These are phyloP conservation scores for Diaporthe sp. DNA, from an alignment of 2,329 filamentous ascomycete species.

Conservation along the genomic window DNA sequence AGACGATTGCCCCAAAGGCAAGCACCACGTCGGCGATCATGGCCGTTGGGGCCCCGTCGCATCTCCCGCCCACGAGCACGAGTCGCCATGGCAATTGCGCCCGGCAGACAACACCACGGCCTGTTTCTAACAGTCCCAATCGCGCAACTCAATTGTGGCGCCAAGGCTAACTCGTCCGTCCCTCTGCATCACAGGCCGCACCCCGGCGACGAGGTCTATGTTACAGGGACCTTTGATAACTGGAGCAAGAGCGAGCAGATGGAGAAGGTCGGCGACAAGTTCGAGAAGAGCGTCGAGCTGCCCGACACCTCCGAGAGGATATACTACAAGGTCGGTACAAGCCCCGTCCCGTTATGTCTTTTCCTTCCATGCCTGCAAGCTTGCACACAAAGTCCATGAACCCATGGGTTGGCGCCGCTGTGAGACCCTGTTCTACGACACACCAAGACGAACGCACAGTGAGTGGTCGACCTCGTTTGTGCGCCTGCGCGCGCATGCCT, in stretches of 20 bases:
- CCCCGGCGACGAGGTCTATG: constrained; percentile 86
- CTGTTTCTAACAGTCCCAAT: constrained; percentile 18
- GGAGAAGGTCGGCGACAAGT: constrained; percentile 77
- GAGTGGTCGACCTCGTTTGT: not conserved
- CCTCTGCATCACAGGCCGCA: constrained; percentile 73
- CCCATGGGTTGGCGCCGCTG: constrained; percentile 30
- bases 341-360: constrained; percentile 19
- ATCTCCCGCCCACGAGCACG: constrained; percentile 24
- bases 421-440: not conserved
- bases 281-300: constrained; percentile 81
- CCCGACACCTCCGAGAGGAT: constrained; percentile 76
- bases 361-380: constrained; percentile 26
- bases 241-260: constrained; percentile 91
- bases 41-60: constrained; percentile 24
- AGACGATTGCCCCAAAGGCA: constrained; percentile 2
- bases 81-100: not conserved
- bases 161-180: not conserved
- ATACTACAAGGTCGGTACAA: constrained; percentile 87
- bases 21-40: constrained; percentile 13
- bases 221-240: constrained; percentile 95
- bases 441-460: not conserved
- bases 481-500: not conserved
- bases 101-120: not conserved
- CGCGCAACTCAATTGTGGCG: not conserved
- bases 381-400: constrained; percentile 25